Conservation (phyloP, 257 asterid species). For the Plantago major region DNA sequence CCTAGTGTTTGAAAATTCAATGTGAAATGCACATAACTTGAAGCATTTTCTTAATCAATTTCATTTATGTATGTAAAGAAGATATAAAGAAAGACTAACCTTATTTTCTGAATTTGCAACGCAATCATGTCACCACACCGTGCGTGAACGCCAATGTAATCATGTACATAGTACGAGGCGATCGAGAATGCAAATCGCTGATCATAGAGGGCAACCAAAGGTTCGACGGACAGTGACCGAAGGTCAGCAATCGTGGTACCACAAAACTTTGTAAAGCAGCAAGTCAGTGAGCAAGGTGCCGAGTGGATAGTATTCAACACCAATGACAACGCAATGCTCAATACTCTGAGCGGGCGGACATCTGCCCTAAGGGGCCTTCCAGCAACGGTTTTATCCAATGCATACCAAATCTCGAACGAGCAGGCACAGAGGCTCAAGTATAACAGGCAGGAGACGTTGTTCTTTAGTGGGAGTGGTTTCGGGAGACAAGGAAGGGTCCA, state of each 20-base stretch:
- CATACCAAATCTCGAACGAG: slow-evolving; percentile 41
- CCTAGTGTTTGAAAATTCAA: too few species aligned
- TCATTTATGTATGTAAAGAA: not conserved
- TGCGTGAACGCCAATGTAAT: slow-evolving; percentile 50
- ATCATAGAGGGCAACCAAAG: slow-evolving; percentile 59
- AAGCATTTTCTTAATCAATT: too few species aligned
- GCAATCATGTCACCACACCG: slow-evolving; percentile 64
- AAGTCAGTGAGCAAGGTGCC: slow-evolving; percentile 42
- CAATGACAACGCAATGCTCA: slow-evolving; percentile 57
- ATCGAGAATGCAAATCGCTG: slow-evolving; percentile 45
- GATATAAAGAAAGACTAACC: not conserved
- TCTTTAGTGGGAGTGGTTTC: slow-evolving; percentile 29
- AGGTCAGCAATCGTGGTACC: slow-evolving; percentile 68
- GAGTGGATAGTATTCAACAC: slow-evolving; percentile 79
- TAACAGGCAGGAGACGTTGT: slow-evolving; percentile 43
- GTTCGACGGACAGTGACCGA: slow-evolving; percentile 32
- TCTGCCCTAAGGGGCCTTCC: slow-evolving; percentile 62
- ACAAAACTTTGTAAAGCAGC: slow-evolving; percentile 51
- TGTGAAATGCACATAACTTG: too few species aligned
- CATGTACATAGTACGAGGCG: slow-evolving; percentile 50
- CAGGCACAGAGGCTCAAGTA: slow-evolving; percentile 55
- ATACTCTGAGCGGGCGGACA: slow-evolving; percentile 60
- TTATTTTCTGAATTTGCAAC: slow-evolving; percentile 28
- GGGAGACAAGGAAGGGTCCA: not conserved
- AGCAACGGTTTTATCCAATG: slow-evolving; percentile 37